Conservation (phyloP, 2,329 filamentous ascomycete species). For the Beauveria pseudobassiana region DNA sequence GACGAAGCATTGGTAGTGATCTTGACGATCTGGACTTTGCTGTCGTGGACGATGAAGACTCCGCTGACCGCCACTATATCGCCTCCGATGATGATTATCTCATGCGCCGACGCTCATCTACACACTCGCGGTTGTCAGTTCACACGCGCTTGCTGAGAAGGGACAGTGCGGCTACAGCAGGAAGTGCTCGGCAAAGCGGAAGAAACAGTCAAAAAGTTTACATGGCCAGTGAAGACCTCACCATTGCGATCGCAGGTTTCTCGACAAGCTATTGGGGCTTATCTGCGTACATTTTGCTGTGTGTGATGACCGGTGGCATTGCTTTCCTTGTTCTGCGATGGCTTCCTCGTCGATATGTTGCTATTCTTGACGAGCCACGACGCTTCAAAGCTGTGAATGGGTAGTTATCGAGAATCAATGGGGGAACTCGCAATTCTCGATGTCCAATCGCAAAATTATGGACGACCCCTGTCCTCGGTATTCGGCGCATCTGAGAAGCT, state of each 20-base stretch:
- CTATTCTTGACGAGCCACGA: slow-evolving; percentile 57
- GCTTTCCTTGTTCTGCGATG: slow-evolving; percentile 82
- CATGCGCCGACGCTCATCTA: slow-evolving; percentile 56
- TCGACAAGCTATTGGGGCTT: slow-evolving; percentile 66
- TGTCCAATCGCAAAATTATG: slow-evolving; percentile 49
- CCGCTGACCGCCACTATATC: slow-evolving; percentile 33
- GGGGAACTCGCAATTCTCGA: slow-evolving; percentile 78
- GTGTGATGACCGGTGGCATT: slow-evolving; percentile 64
- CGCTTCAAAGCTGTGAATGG: slow-evolving; percentile 75
- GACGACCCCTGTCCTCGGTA: slow-evolving; percentile 49
- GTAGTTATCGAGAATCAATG: slow-evolving; percentile 96
- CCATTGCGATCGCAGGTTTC: slow-evolving; percentile 89
- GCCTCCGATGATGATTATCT: slow-evolving; percentile 38
- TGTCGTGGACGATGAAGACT: slow-evolving; percentile 32
- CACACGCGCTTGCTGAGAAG: slow-evolving; percentile 62
- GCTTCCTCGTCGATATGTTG: slow-evolving; percentile 81
- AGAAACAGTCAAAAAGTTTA: slow-evolving; percentile 84
- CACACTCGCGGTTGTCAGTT: slow-evolving; percentile 46
- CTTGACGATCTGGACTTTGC: slow-evolving; percentile 32
- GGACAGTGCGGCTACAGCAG: slow-evolving; percentile 62
- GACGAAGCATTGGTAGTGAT: slow-evolving; percentile 27
- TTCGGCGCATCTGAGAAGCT: slow-evolving; percentile 63
- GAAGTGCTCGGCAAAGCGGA: slow-evolving; percentile 53
- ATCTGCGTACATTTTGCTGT: slow-evolving; percentile 61
- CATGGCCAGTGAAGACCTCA: slow-evolving; percentile 87